Percentiles rank a stretch among this genome's conserved stretches.
Evolutionary conservation across 768 basidiomycete species (phyloP).

Genomic region (Lanmaoa rubissima): DNA sequence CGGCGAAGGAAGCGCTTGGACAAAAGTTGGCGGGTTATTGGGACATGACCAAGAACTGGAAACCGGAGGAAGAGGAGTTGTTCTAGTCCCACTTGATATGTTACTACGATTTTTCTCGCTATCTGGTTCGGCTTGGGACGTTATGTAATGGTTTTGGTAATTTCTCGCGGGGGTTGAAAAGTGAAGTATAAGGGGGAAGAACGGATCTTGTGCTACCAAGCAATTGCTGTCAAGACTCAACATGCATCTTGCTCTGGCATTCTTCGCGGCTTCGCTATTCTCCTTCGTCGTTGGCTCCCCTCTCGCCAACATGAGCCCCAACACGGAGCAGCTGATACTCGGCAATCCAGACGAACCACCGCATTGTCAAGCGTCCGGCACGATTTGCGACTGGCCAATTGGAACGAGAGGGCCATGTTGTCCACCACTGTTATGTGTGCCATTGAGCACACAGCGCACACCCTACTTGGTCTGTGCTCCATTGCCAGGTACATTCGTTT

Average conservation of each 20-base stretch:
- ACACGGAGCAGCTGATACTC: slow-evolving; percentile 4
- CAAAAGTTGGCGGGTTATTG: slow-evolving; percentile 85
- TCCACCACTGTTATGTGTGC: slow-evolving; percentile 11
- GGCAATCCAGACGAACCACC: not conserved
- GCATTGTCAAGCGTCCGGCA: not conserved
- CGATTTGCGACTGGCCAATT: slow-evolving; percentile 15
- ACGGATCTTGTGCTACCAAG: no score
- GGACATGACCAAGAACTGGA: slow-evolving; percentile 94
- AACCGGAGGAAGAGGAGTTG: slow-evolving; percentile 74
- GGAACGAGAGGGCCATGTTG: slow-evolving; percentile 20
- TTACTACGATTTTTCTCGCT: not conserved
- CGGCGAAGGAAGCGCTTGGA: slow-evolving; percentile 85
- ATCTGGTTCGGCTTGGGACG: not conserved
- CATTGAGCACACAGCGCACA: not conserved
- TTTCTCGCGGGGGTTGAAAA: slow-evolving; percentile 4
- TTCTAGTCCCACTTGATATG: slow-evolving; percentile 37
- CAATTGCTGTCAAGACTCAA: not conserved
- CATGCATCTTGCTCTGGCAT: slow-evolving; percentile 9
- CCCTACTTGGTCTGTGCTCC: slow-evolving; percentile 13
- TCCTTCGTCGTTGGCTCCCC: slow-evolving; percentile 2
- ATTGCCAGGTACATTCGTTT: not conserved
- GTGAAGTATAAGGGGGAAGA: not conserved
- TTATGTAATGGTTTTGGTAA: not conserved
- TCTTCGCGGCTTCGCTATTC: not conserved
- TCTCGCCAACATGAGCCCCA: not conserved